A percentile compares a stretch with the other conserved stretches of the same genome.
Conservation (phyloP, 768 basidiomycete species). For the Grammothele lineata region DNA sequence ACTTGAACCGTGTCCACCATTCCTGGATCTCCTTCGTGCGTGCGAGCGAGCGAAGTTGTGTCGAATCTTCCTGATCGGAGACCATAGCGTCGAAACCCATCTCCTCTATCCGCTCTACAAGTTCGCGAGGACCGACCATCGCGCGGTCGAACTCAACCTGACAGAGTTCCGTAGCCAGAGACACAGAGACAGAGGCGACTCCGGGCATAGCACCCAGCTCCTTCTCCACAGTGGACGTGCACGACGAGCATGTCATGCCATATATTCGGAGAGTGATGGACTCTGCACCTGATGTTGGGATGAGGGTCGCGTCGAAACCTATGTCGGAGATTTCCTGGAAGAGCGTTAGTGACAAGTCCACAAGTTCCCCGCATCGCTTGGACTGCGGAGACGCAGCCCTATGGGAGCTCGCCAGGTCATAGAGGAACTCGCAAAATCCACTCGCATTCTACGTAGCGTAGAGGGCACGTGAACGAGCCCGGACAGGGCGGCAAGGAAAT, state of each 20-base stretch:
- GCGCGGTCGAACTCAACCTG: conserved; percentile 72
- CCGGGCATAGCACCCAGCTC: conserved; percentile 70
- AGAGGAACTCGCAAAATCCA: too few relatives aligned
- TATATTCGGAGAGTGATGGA: conserved; percentile 74
- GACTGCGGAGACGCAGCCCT: too few relatives aligned
- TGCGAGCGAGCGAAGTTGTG: conserved; percentile 81
- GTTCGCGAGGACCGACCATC: conserved; percentile 74
- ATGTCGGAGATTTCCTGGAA: conserved; percentile 89
- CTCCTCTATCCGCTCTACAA: conserved; percentile 84
- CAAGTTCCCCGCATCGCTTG: too few relatives aligned
- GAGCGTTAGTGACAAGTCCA: background rate
- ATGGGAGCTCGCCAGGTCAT: too few relatives aligned
- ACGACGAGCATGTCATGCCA: conserved; percentile 89
- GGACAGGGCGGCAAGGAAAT: too few relatives aligned
- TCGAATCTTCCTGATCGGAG: conserved; percentile 72
- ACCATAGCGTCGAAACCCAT: conserved; percentile 90
- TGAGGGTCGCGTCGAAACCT: conserved; percentile 83
- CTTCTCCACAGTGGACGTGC: conserved; percentile 71
- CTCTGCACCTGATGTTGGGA: conserved; percentile 63
- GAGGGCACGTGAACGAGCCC: too few relatives aligned
- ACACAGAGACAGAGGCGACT: conserved; percentile 65
- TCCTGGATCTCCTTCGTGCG: conserved; percentile 89
- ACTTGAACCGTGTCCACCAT: conserved; percentile 77
- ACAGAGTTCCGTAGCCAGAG: conserved; percentile 72
- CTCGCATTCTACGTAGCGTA: too few relatives aligned